Percentiles rank a stretch among this genome's conserved stretches.
Conservation (phyloP, 1,284 basidiomycete genomes). For the Crepidotus sp. region DNA sequence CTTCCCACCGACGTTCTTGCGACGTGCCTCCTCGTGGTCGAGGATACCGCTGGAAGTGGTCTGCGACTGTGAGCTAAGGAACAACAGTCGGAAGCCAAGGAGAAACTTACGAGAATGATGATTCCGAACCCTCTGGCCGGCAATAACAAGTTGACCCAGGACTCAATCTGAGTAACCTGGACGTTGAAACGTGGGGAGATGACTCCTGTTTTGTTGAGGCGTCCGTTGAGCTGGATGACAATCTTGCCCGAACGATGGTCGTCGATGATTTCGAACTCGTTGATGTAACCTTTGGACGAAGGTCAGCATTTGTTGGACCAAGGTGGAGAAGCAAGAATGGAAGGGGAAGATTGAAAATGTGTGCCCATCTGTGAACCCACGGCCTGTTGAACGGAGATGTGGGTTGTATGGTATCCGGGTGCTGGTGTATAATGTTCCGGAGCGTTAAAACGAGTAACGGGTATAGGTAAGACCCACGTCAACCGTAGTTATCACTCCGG, state of each 20-base stretch:
- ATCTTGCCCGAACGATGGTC: constrained; percentile 99
- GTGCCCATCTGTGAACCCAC: constrained; percentile 49
- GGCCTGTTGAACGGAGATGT: constrained; percentile 28
- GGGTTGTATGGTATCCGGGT: constrained; percentile 45
- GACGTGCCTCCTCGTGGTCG: constrained; percentile 98
- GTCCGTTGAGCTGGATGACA: constrained; percentile 96
- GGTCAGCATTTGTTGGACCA: constrained; percentile 17
- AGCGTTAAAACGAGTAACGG: constrained; percentile 64
- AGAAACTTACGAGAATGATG: constrained; percentile 73
- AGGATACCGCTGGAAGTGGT: constrained; percentile 98
- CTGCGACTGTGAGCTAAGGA: constrained; percentile 28
- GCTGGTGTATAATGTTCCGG: constrained; percentile 46
- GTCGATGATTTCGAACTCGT: constrained; percentile 99
- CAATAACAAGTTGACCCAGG: constrained; percentile 89
- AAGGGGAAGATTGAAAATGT: constrained; percentile 29
- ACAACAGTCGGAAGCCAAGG: background rate
- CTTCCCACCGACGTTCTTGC: constrained; percentile 96
- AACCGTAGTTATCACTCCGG: constrained; percentile 72
- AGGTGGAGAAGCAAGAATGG: constrained; percentile 1
- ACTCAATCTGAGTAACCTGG: constrained; percentile 86
- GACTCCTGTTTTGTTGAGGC: constrained; percentile 97
- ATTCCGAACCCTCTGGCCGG: constrained; percentile 95
- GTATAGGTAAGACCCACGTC: constrained; percentile 45
- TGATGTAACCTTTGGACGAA: constrained; percentile 77
- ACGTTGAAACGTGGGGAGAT: constrained; percentile 99